Base-by-base conservation (phyloP, 1,284 basidiomycete species). In the Phaffia rhodozyma region DNA sequence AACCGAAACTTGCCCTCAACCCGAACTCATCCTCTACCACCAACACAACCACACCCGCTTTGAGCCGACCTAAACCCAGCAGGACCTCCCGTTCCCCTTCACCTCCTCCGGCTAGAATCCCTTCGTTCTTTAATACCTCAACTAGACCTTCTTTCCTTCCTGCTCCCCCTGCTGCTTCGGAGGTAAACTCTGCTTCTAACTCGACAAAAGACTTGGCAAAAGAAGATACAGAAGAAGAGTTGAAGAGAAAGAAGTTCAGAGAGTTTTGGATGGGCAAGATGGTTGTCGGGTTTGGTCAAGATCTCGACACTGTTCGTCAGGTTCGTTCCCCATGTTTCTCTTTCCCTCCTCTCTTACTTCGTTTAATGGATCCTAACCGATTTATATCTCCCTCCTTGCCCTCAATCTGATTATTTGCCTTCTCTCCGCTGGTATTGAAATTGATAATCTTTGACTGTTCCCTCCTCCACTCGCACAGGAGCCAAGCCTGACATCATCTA, bases 241-340 rank as follows among this genome's bases (percentile, higher is more conserved):
- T 71, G 25, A 67, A 73, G 38, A 65, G 72, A 50, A 67, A 68
- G 27, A 67, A 69, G 57, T 76, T 76, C 60, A 71, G 71, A 62
- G 68, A 70, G 55, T 71, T 76, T 52, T 76, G 75, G 66, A 75
- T 76, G 74, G 74, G 74, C 68, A 73, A 72, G 55, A 62, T 76
- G 29, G 73, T 76, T 11, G 70, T 75, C 66, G 75, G 72, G 1
- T 76, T 76, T 57, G 74, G 75, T 0, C 70, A 67, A 23, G 75
- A 76, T 61, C 55, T 76, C 67, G 75, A 75, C 66, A 70, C 71
- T 59, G 66, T 76, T 59, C 66, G 75, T 54, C 68, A 69, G 65
- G 75, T 76, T 61, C 68, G 74, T 69, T 29, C 29, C 5, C 50
- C 18, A 5, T 32, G 7, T 27, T n/a, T 20, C 21, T 9, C 5